These are phyloP conservation scores for Nannochloropsis gaditana DNA, from an alignment of 108 stramenopile species.

Conservation along the genomic window DNA sequence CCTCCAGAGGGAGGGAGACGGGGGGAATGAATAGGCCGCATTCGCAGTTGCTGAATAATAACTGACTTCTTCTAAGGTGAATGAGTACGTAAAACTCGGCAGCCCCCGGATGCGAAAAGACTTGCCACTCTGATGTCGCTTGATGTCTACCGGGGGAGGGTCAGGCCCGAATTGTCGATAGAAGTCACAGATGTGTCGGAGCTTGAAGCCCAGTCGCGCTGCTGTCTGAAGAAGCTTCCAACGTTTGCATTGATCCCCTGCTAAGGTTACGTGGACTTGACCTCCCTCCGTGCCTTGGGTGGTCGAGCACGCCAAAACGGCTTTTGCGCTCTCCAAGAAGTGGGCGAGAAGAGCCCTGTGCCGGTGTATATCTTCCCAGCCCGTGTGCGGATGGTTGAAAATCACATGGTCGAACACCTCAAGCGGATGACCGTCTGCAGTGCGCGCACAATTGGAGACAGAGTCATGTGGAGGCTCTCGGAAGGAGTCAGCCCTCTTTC, in stretches of 20 bases:
- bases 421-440: no score
- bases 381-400: conserved; percentile 46
- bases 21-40: background rate
- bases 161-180: conserved; percentile 23
- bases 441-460: background rate
- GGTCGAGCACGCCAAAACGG: background rate
- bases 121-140: conserved; percentile 45
- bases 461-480: background rate
- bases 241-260: conserved; percentile 39
- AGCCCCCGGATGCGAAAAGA: conserved; percentile 35
- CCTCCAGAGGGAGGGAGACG: background rate
- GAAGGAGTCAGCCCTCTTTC: background rate
- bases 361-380: conserved; percentile 40
- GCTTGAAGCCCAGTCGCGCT: conserved; percentile 31
- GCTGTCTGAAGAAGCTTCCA: conserved; percentile 40
- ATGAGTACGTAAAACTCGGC: conserved; percentile 28
- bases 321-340: conserved; percentile 26
- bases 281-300: background rate
- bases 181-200: conserved; percentile 27
- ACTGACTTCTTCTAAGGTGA: conserved; percentile 19
- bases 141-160: conserved; percentile 28
- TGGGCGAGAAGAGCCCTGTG: conserved; percentile 38
- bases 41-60: background rate
- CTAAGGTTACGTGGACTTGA: conserved; percentile 38
- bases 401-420: conserved; percentile 34